Evolutionary conservation across 75 land plant species (phyloP), one percentile per base, ranked within the genome.

Genomic region (Pseudotsuga menziesii): DNA sequence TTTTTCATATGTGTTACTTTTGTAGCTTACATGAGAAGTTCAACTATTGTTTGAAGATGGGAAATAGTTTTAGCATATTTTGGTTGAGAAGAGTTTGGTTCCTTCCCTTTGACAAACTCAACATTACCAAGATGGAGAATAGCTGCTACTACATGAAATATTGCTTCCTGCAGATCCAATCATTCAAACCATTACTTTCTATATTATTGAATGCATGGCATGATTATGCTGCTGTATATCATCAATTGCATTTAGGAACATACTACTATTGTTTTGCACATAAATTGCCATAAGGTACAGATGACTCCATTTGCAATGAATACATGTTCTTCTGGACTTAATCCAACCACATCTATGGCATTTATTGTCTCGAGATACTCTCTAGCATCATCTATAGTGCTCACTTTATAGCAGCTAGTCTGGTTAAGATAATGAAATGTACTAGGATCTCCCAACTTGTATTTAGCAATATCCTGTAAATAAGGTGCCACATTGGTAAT

Each of bases 301-400:
- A 19, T 27, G 11, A 77, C 23, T 22, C 1, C 3, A 69, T 15
- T 23, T 63, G 44, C 4, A 60, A 44, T 73, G 15, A 63, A n/a
- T 55, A 95, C 98, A 94, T 95, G 98, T 76, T 95, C 98, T 61
- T 89, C 94, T 19, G 82, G 82, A 74, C 61, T 93, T 61, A 95
- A 93, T 20, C 98, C 98, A 66, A 95, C 94, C 73, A 95, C 77
- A 79, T 95, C 98, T 97, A 95, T 95, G 22, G 98, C 98, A 77
- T 90, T 90, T 78, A 96, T 83, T 20, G 98, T 95, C 70, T 90
- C 93, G 0, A 89, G 78, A 77, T 95, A 95, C 57, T 95, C 98
- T 62, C 87, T 82, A 23, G 89, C 87, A 84, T 95, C 93, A 89
- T 87, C 83, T 61, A 93, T 90, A 63, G 86, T 87, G 54, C 86